phyloP scores from a whole-genome alignment of 164 flowering plant species.

The Amborella trichopoda region DNA sequence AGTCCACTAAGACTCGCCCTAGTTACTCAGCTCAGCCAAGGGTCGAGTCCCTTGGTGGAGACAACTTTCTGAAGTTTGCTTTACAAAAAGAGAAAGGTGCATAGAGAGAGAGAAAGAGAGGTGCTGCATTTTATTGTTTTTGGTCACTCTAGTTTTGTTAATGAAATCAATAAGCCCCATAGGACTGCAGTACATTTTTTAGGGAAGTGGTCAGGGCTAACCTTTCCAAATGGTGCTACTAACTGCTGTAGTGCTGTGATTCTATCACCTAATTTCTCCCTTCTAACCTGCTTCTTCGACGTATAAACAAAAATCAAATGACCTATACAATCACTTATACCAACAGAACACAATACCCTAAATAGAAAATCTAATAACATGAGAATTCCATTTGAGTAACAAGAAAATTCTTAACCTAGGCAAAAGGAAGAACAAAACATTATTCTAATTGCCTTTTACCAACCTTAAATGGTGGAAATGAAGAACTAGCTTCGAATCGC shows the following conservation, averaged over 20 bases:
- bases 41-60: no score
- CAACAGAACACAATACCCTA: not conserved
- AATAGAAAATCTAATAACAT: not conserved
- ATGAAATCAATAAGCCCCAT: no score
- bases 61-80: no score
- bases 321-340: not conserved
- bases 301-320: not conserved
- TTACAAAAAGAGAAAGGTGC: slow-evolving; percentile 1
- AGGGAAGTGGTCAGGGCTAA: slow-evolving; percentile 14
- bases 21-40: no score
- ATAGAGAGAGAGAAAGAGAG: not conserved
- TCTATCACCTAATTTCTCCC: slow-evolving; percentile 91
- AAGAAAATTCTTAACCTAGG: not conserved
- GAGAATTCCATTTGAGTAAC: not conserved
- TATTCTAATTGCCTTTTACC: not conserved
- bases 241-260: slow-evolving; percentile 89
- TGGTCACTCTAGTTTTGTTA: slow-evolving; percentile 1
- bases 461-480: slow-evolving; percentile 83
- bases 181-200: no score
- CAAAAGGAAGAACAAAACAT: not conserved
- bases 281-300: slow-evolving; percentile 51
- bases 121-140: not conserved
- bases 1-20: no score
- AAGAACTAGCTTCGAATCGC: slow-evolving; percentile 47
- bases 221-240: slow-evolving; percentile 98